Base-by-base conservation (phyloP, 148 eudicot genomes). In the Rhododendron simsii region DNA sequence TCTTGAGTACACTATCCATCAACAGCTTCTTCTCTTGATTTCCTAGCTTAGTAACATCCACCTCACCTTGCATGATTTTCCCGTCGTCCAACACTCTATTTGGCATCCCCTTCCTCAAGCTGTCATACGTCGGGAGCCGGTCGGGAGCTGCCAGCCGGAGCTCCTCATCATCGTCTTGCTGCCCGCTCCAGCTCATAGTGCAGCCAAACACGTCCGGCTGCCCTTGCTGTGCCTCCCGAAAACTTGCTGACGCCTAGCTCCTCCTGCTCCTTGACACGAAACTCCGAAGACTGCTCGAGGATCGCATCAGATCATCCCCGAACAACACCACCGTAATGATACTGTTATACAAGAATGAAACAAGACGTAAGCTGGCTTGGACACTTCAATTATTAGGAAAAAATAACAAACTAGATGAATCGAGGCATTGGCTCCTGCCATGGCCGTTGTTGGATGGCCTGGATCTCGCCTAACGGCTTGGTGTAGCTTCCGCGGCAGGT, bases 101-200 rank as follows among this genome's bases (percentile, higher is more conserved):
- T 78, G 90, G 15, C 9, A 92, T 83, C 28, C 93, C 93, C 16
- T 76, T 90, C 63, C 83, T 90, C 78, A 92, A 41, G 73, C 92
- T 76, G 74, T 89, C 88, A 79, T 83, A 89, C 7, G 92, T 92
- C 3, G 93, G 93, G 0, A 92, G 91, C 85, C 95, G 82, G 87
- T 87, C 89, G 1, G 84, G 61, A 15, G 89, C 89, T 2, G 84
- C 89, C 89, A 84, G 84, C 76, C 39, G 69, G 28, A 87, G 89
- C 81, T 84, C 89, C 57, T 84, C 84, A 44, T 87, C 81, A 3
- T 90, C 92, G 3, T 90, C 88, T 69, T 83, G 77, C 47, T 61
- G 53, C 4, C 37, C 77, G 30, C 82, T 89, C 85, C 81, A 65
- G 41, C 15, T 80, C 45, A 86, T 84, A 0, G 63, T 88, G 11